Evolutionary conservation across 2,329 filamentous ascomycete genomes (phyloP), one percentile per base, ranked within the genome.

Genomic region (Ceratocystiopsis brevicomis): DNA sequence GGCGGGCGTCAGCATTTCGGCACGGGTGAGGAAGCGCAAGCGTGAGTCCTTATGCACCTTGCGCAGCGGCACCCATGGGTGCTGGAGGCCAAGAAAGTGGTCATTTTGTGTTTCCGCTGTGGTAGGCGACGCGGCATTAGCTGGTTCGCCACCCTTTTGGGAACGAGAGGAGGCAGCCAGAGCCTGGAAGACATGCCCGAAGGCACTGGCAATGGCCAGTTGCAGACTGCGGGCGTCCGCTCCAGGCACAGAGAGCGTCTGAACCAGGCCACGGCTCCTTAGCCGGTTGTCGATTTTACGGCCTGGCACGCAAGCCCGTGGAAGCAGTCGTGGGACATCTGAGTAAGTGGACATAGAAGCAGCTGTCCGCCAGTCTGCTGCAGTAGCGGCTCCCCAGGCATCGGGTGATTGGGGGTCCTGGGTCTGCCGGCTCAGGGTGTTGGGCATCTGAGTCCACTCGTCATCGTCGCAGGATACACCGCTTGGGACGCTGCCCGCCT

Each of bases 21-120:
- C 65, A 1, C 74, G 75, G 6, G 70, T 71, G 12, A 87, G 64
- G 51, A 86, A 86, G 1, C 75, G 73, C 8, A 88, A 66, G 21
- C 75, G 71, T 0, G 78, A 77, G 45, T 84, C 78, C 53, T 80
- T 84, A 54, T 81, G 73, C 3, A 84, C 63, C 56, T 87, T 87
- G 41, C 81, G 73, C 16, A 88, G 63, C 6, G 82, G 82, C n/a
- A 87, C 69, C 69, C 81, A 84, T 0, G 71, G 59, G 38, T 79
- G 76, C 43, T 71, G 68, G 16, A 87, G 63, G 6, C 76, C 81
- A 17, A 77, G 61, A 42, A 69, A 75, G 37, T 62, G 62, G 5
- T 11, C 25, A 10, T 30, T 30, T 30, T 30, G 25, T 8, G 25
- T 30, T 6, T 6, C 25, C 10, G 8, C 25, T 6, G 25, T 30